Percentiles rank a stretch among this genome's conserved stretches.
Conservation (phyloP, 2,329 filamentous ascomycete genomes). For the Trichoderma sp. region DNA sequence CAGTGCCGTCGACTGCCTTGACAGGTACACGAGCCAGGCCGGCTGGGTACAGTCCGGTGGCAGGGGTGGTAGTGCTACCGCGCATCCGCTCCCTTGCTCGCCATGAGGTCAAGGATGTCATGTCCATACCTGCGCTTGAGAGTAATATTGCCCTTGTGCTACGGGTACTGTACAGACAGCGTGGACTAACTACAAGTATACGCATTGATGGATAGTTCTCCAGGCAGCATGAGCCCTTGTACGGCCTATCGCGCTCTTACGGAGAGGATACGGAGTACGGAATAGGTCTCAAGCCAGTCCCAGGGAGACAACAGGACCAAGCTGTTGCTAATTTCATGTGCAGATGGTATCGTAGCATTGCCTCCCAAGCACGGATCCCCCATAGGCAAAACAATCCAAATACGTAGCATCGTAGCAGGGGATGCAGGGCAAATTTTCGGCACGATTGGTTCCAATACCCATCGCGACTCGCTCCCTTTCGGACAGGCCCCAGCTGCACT, state of each 20-base stretch:
- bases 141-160: not conserved
- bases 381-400: not conserved
- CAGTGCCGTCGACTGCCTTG: constrained; percentile 1
- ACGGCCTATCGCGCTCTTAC: not conserved
- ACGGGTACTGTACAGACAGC: constrained; percentile 1
- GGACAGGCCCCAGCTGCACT: constrained; percentile 8
- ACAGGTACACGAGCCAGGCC: constrained; percentile 1
- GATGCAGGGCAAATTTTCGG: constrained; percentile 7
- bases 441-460: constrained; percentile 7
- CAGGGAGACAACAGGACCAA: not conserved
- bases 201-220: not conserved
- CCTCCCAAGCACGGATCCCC: constrained; percentile 1
- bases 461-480: not conserved
- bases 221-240: not conserved
- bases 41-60: constrained; percentile 2
- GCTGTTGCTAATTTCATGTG: constrained; percentile 14
- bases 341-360: constrained; percentile 20
- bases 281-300: constrained; percentile 1
- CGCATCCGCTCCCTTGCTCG: constrained; percentile 18
- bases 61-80: constrained; percentile 5
- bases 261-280: not conserved
- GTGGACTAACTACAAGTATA: not conserved
- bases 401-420: constrained; percentile 19
- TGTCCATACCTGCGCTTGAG: not conserved
- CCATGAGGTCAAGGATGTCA: constrained; percentile 17